Evolutionary conservation across 2,329 filamentous ascomycete species (phyloP).

Genomic region (Xylaria sp.): DNA sequence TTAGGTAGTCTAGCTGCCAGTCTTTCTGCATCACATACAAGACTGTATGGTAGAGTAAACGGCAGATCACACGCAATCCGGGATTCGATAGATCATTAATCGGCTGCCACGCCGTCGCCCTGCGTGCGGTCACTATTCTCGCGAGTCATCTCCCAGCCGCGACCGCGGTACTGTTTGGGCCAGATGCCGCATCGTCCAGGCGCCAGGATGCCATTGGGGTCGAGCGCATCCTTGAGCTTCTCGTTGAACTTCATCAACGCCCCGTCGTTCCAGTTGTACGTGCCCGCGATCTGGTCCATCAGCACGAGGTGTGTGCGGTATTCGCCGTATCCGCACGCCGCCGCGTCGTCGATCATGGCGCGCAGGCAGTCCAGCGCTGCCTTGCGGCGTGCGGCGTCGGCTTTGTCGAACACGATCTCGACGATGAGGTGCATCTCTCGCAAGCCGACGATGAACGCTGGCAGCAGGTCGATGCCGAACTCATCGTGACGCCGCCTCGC

Average conservation of each 20-base stretch:
- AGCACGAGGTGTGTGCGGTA: conserved; percentile 58
- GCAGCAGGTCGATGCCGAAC: conserved; percentile 55
- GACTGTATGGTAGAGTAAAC: not conserved
- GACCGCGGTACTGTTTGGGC: conserved; percentile 49
- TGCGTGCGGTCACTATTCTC: conserved; percentile 49
- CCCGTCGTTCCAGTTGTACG: conserved; percentile 57
- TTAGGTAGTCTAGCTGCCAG: not conserved
- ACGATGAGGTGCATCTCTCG: conserved; percentile 58
- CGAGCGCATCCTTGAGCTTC: conserved; percentile 56
- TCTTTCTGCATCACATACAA: not conserved
- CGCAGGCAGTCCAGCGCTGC: conserved; percentile 47
- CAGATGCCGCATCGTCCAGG: conserved; percentile 51
- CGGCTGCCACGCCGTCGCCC: conserved; percentile 46
- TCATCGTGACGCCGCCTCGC: conserved; percentile 50
- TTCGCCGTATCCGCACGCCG: conserved; percentile 55
- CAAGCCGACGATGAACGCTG: conserved; percentile 54
- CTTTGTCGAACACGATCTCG: conserved; percentile 51
- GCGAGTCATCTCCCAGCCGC: conserved; percentile 53
- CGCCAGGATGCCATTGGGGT: conserved; percentile 53
- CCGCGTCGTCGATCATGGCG: conserved; percentile 53
- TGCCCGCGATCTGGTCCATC: conserved; percentile 58
- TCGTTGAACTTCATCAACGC: conserved; percentile 56
- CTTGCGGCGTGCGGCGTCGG: conserved; percentile 40
- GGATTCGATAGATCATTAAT: not conserved
- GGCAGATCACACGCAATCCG: no score